Evolutionary conservation across 768 basidiomycete species (phyloP).

Genomic region (Coprinopsis sp.): DNA sequence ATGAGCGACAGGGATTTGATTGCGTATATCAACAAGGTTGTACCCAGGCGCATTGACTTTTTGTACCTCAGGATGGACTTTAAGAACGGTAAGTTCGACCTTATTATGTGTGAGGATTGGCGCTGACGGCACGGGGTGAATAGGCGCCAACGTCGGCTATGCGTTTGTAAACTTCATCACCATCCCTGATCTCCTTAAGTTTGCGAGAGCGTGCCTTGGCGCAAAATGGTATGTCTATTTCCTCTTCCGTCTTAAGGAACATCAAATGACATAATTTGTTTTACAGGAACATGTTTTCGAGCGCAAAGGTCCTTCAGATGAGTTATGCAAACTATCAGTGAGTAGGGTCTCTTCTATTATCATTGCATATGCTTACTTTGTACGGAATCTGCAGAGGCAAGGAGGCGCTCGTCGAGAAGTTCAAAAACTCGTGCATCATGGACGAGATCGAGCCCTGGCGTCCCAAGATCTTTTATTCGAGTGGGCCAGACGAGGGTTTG

Average conservation of each 20-base stretch:
- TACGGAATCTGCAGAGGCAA: constrained; percentile 57
- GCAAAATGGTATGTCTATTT: constrained; percentile 63
- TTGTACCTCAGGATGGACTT: constrained; percentile 87
- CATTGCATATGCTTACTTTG: background rate
- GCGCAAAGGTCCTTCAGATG: constrained; percentile 88
- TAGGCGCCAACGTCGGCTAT: constrained; percentile 75
- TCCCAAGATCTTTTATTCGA: constrained; percentile 80
- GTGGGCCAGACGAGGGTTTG: constrained; percentile 67
- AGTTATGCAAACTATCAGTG: constrained; percentile 91
- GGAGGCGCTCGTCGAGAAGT: constrained; percentile 86
- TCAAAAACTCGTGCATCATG: constrained; percentile 89
- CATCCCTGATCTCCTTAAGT: constrained; percentile 69
- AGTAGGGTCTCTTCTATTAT: constrained; percentile 25
- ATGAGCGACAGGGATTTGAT: constrained; percentile 75
- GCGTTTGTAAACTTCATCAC: constrained; percentile 90
- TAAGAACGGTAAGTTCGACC: constrained; percentile 53
- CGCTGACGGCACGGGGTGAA: background rate
- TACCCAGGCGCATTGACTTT: constrained; percentile 77
- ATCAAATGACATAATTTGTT: constrained; percentile 4
- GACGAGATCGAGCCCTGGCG: constrained; percentile 80
- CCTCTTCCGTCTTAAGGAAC: background rate
- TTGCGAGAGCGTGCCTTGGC: constrained; percentile 70
- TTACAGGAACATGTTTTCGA: constrained; percentile 84
- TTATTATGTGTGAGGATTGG: background rate
- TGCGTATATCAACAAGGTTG: constrained; percentile 64